Conservation (phyloP, 192 early-diverging fungal species). For the Umbelopsis vinacea region DNA sequence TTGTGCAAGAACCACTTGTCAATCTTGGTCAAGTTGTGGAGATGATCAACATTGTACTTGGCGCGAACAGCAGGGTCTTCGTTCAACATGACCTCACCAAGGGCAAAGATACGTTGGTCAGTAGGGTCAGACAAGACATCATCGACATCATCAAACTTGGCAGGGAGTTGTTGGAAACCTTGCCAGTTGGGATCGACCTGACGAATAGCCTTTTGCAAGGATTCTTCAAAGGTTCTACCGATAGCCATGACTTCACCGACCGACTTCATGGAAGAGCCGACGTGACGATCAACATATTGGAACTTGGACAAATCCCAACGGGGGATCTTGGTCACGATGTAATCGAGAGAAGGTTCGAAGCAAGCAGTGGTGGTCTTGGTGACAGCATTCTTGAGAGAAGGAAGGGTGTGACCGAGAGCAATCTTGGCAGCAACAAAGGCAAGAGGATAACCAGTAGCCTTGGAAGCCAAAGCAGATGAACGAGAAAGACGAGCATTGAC, state of each 20-base stretch:
- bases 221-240: slow-evolving; percentile 96
- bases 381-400: slow-evolving; percentile 87
- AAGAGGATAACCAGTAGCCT: slow-evolving; percentile 97
- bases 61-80: slow-evolving; percentile 48
- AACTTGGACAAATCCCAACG: slow-evolving; percentile 98
- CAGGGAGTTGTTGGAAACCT: slow-evolving; percentile 66
- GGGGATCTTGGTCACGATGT: slow-evolving; percentile 96
- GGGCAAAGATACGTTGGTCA: slow-evolving; percentile 82
- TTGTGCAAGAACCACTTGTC: slow-evolving; percentile 93
- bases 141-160: slow-evolving; percentile 58
- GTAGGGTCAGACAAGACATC: slow-evolving; percentile 69
- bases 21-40: slow-evolving; percentile 85
- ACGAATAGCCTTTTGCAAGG: slow-evolving; percentile 94
- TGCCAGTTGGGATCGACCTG: slow-evolving; percentile 91
- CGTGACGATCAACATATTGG: slow-evolving; percentile 82
- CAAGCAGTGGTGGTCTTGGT: slow-evolving; percentile 94
- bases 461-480: slow-evolving; percentile 87
- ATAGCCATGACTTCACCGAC: slow-evolving; percentile 99
- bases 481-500: slow-evolving; percentile 97
- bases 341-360: slow-evolving; percentile 97
- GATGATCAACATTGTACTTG: slow-evolving; percentile 75
- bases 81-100: slow-evolving; percentile 80
- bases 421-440: slow-evolving; percentile 99
- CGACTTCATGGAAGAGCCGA: slow-evolving; percentile 92
- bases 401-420: slow-evolving; percentile 86